Conservation (phyloP, 208 protist species). For the Naegleria gruberi region DNA sequence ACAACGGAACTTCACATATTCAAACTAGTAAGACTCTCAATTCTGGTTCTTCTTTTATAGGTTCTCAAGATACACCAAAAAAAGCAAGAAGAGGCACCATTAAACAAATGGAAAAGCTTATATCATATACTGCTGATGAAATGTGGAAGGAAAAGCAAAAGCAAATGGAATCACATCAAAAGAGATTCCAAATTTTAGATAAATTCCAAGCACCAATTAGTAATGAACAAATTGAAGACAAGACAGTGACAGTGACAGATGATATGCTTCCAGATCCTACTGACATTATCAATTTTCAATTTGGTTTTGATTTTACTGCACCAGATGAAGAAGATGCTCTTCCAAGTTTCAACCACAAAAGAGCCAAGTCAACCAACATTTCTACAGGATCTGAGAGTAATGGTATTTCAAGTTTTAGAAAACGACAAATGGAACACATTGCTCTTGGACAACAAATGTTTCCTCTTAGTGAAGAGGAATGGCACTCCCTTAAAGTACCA, state of each 20-base stretch:
- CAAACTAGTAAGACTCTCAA: background rate
- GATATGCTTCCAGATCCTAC: background rate
- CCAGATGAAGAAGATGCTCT: slow-evolving; percentile 2
- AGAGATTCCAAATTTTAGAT: slow-evolving; percentile 3
- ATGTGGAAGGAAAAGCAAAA: background rate
- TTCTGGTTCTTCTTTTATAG: background rate
- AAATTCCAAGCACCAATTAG: background rate
- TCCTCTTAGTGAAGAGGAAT: background rate
- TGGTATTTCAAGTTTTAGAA: background rate
- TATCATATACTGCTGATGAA: background rate
- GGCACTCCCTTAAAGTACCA: background rate
- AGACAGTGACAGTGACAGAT: background rate
- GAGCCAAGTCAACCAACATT: background rate
- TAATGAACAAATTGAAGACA: background rate
- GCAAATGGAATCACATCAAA: background rate
- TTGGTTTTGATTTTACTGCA: background rate
- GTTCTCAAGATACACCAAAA: background rate
- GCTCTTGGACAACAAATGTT: background rate
- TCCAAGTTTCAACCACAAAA: background rate
- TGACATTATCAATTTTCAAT: background rate
- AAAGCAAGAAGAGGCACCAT: background rate
- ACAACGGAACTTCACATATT: background rate
- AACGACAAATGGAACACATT: background rate
- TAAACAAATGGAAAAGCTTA: background rate
- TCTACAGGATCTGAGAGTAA: background rate